Evolutionary conservation across 176 grass and related monocot species (phyloP).

Genomic region (Aegilops sharonensis): DNA sequence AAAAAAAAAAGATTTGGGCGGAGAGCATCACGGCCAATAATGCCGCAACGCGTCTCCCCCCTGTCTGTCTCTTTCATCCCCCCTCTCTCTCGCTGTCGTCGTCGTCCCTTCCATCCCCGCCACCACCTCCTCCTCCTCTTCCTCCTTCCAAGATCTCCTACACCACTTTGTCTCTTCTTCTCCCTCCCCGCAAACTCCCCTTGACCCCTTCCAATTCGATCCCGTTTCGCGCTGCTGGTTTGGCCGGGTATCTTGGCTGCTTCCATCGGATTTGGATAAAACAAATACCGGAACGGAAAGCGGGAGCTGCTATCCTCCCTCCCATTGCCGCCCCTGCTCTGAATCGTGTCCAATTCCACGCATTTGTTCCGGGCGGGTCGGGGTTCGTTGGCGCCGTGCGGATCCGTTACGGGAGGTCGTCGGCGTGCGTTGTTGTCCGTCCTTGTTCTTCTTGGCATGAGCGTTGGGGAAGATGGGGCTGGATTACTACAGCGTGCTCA

Average conservation of each 20-base stretch:
- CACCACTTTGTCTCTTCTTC: not conserved
- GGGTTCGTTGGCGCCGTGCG: not conserved
- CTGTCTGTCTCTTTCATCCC: not conserved
- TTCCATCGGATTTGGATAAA: not conserved
- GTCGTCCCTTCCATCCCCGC: slow-evolving; percentile 5
- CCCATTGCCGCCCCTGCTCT: not conserved
- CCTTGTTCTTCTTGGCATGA: slow-evolving; percentile 34
- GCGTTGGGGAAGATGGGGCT: slow-evolving; percentile 60
- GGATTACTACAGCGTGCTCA: slow-evolving; percentile 93
- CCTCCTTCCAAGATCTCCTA: slow-evolving; percentile 35
- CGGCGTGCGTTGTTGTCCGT: not conserved
- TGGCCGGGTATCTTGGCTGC: not conserved
- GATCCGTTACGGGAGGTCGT: not conserved
- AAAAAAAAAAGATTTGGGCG: slow-evolving; percentile 7
- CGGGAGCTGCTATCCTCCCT: not conserved
- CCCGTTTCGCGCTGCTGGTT: not conserved
- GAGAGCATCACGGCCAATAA: slow-evolving; percentile 17
- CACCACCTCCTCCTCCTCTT: not conserved
- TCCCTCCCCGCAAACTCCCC: not conserved
- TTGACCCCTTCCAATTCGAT: not conserved
- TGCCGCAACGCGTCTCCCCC: slow-evolving; percentile 11
- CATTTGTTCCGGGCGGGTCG: not conserved
- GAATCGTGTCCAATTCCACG: not conserved
- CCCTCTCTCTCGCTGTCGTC: not conserved
- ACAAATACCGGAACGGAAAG: not conserved